Percentiles rank a stretch among this genome's conserved stretches.
Evolutionary conservation across 495 filamentous ascomycete genomes (phyloP).

Genomic region (Pyrenula aspistea): DNA sequence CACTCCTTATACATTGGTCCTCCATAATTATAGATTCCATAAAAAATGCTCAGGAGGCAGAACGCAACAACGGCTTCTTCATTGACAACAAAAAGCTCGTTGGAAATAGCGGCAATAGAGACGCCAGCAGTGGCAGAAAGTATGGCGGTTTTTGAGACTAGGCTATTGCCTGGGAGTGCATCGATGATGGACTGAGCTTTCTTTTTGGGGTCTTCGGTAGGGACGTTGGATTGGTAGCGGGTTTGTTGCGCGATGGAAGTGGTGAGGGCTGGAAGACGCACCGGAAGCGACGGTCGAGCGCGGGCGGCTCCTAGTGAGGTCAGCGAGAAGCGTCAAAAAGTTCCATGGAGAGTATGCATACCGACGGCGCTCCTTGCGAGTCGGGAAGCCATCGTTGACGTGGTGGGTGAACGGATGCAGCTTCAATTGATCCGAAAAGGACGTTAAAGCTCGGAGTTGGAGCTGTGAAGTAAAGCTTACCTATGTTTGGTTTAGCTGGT

Average conservation of each 20-base stretch:
- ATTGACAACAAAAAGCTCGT: slow-evolving; percentile 98
- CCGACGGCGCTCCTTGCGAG: slow-evolving; percentile 83
- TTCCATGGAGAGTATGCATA: slow-evolving; percentile 34
- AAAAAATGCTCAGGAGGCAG: slow-evolving; percentile 81
- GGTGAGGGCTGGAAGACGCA: slow-evolving; percentile 64
- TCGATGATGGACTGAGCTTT: slow-evolving; percentile 94
- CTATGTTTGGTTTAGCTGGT: too few species aligned
- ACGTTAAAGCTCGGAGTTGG: neutral
- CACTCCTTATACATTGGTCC: slow-evolving; percentile 86
- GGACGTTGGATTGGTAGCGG: slow-evolving; percentile 65
- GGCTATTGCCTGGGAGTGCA: slow-evolving; percentile 68
- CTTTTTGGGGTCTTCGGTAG: slow-evolving; percentile 72
- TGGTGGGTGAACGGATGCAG: slow-evolving; percentile 33
- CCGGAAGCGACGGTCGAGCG: slow-evolving; percentile 61
- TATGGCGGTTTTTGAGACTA: slow-evolving; percentile 91
- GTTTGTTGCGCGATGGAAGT: slow-evolving; percentile 46
- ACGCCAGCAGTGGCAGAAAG: slow-evolving; percentile 85
- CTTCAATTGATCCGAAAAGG: slow-evolving; percentile 13
- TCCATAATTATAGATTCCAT: slow-evolving; percentile 75
- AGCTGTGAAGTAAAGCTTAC: too few species aligned
- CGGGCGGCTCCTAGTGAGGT: slow-evolving; percentile 66
- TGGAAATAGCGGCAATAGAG: slow-evolving; percentile 91
- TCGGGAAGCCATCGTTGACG: slow-evolving; percentile 80
- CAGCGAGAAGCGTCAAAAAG: slow-evolving; percentile 12
- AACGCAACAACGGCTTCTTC: slow-evolving; percentile 91